Percentiles rank a stretch among this genome's conserved stretches.
phyloP scores from a whole-genome alignment of 331 rosid genomes.

The Ulmus americana region DNA sequence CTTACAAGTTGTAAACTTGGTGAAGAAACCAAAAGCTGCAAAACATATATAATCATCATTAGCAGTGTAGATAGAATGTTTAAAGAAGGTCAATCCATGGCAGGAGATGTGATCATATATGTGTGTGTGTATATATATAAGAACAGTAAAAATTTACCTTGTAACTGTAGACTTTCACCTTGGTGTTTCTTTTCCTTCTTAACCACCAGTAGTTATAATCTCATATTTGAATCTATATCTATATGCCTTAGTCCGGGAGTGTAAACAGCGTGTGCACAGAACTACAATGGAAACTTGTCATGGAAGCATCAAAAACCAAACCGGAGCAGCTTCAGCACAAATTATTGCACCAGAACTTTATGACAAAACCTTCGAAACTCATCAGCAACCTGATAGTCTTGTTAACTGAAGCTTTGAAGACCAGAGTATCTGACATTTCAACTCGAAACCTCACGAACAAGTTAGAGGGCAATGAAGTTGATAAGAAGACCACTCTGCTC shows the following conservation, averaged over 20 bases:
- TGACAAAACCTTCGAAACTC: conserved; percentile 8
- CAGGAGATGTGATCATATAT: background rate
- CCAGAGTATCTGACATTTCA: conserved; percentile 23
- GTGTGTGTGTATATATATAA: too few species aligned
- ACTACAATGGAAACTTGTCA: conserved; percentile 19
- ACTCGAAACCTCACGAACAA: conserved; percentile 11
- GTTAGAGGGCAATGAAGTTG: conserved; percentile 13
- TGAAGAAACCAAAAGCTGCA: conserved; percentile 15
- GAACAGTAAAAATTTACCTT: background rate
- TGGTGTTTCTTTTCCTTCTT: conserved; percentile 4
- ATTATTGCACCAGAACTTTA: conserved; percentile 19
- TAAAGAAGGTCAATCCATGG: background rate
- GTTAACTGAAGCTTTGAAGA: conserved; percentile 11
- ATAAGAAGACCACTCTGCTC: conserved; percentile 19
- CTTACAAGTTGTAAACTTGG: conserved; percentile 12
- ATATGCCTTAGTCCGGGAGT: background rate
- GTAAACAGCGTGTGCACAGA: background rate
- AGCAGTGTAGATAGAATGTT: background rate
- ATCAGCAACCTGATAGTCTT: conserved; percentile 1
- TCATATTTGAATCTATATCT: conserved; percentile 7
- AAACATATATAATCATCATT: background rate
- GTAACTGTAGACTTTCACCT: conserved; percentile 10
- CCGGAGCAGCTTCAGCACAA: conserved; percentile 2
- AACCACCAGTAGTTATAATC: conserved; percentile 17
- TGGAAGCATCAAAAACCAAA: background rate